These are phyloP conservation scores for Penicillium thymicola DNA, from an alignment of 2,329 filamentous ascomycete species.

Conservation along the genomic window DNA sequence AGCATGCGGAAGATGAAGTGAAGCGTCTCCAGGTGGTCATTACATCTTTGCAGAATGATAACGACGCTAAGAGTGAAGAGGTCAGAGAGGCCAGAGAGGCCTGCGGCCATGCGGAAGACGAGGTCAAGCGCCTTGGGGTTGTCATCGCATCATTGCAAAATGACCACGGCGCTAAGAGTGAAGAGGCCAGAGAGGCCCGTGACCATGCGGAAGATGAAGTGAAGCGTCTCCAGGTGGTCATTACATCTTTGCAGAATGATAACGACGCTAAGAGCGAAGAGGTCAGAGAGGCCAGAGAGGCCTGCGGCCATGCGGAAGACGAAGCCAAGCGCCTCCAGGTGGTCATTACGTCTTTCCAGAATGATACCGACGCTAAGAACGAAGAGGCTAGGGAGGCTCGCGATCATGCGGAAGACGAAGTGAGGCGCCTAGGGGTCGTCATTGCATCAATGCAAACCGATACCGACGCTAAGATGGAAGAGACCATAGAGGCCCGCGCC, in stretches of 20 bases:
- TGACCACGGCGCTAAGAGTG: background rate
- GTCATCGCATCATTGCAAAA: background rate
- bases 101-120: background rate
- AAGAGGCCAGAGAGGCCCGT: background rate
- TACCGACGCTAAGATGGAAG: background rate
- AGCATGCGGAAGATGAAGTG: slow-evolving; percentile 26
- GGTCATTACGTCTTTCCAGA: slow-evolving; percentile 13
- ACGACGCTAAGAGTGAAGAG: background rate
- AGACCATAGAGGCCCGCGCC: background rate
- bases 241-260: background rate
- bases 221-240: background rate
- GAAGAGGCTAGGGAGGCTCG: slow-evolving; percentile 18
- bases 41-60: background rate
- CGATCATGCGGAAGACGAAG: slow-evolving; percentile 24
- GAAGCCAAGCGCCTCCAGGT: slow-evolving; percentile 14
- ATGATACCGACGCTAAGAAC: slow-evolving; percentile 11
- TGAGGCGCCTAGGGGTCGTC: slow-evolving; percentile 24
- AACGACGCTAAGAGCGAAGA: background rate
- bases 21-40: slow-evolving; percentile 24
- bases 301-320: slow-evolving; percentile 10
- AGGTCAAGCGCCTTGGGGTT: background rate
- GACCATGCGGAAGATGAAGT: background rate
- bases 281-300: background rate
- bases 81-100: background rate
- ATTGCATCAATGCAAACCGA: background rate